phyloP scores from a whole-genome alignment of 768 basidiomycete genomes.

The Wakefieldia striispora region DNA sequence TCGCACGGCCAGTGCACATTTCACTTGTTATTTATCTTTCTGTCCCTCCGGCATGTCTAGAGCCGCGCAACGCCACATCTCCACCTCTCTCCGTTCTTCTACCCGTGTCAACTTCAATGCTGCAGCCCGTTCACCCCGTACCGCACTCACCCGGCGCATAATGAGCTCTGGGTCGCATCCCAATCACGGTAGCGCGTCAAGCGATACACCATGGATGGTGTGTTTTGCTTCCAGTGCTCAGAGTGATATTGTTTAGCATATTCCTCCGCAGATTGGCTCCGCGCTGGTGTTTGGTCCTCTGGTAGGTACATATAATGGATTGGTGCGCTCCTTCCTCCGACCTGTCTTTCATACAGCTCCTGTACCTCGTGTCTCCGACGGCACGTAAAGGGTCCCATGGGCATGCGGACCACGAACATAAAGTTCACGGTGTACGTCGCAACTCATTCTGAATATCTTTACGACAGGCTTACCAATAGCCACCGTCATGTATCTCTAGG shows the following conservation, averaged over 20 bases:
- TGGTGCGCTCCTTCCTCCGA: neutral
- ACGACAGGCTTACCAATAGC: constrained; percentile 11
- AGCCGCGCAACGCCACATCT: constrained; percentile 16
- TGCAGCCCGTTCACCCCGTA: constrained; percentile 13
- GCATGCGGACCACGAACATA: constrained; percentile 21
- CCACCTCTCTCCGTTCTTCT: constrained; percentile 16
- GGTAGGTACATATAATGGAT: constrained; percentile 15
- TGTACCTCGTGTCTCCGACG: constrained; percentile 33
- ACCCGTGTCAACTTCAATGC: constrained; percentile 4
- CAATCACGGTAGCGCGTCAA: constrained; percentile 15
- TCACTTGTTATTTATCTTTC: constrained; percentile 13
- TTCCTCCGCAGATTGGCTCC: constrained; percentile 27
- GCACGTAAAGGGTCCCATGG: constrained; percentile 23
- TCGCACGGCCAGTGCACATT: constrained; percentile 11
- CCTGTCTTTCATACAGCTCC: constrained; percentile 16
- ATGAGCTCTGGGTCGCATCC: constrained; percentile 27
- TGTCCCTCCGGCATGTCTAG: constrained; percentile 19
- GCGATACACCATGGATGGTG: constrained; percentile 32
- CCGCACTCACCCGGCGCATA: constrained; percentile 20
- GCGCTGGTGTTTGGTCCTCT: constrained; percentile 32
- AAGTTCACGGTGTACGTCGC: constrained; percentile 22
- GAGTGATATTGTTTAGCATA: neutral
- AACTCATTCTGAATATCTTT: neutral
- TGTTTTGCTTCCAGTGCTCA: constrained; percentile 3
- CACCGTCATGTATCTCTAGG: constrained; percentile 8